A percentile compares a stretch with the other conserved stretches of the same genome.
Evolutionary conservation across 352 stramenopile genomes (phyloP).

Genomic region (Globisporangium polare): DNA sequence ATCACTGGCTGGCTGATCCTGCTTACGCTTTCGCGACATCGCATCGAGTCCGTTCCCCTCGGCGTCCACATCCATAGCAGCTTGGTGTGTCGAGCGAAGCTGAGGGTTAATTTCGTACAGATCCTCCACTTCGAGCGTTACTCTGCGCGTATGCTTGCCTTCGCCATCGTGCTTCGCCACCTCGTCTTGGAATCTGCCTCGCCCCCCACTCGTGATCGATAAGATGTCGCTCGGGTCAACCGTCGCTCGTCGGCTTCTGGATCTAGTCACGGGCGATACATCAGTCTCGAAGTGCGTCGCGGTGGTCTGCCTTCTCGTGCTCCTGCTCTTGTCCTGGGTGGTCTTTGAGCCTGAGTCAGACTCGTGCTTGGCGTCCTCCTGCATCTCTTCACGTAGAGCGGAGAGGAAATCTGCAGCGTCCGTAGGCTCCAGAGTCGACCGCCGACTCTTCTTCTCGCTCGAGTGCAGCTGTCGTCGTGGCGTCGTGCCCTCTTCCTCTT

Average conservation of each 20-base stretch:
- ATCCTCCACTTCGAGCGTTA: constrained; percentile 58
- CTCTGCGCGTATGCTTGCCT: constrained; percentile 27
- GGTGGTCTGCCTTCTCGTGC: constrained; percentile 8
- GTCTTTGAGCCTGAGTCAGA: background rate
- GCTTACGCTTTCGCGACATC: constrained; percentile 26
- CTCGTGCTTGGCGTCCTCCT: background rate
- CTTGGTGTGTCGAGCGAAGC: constrained; percentile 1
- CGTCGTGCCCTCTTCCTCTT: constrained; percentile 13
- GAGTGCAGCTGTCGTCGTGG: constrained; percentile 6
- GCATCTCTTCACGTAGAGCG: constrained; percentile 24
- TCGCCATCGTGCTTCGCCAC: constrained; percentile 3
- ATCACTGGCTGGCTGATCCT: constrained; percentile 9
- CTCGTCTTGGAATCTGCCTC: background rate
- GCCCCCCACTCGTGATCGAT: constrained; percentile 14
- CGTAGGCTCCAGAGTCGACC: constrained; percentile 48
- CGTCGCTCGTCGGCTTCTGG: constrained; percentile 35
- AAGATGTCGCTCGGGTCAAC: constrained; percentile 49
- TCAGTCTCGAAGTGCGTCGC: constrained; percentile 2
- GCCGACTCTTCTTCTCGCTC: constrained; percentile 16
- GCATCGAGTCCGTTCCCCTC: constrained; percentile 6
- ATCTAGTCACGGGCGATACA: constrained; percentile 23
- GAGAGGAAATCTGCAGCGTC: constrained; percentile 43
- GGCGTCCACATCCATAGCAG: background rate
- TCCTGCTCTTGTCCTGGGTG: constrained; percentile 4
- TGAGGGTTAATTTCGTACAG: constrained; percentile 34